Evolutionary conservation across 1,284 basidiomycete genomes (phyloP).

Genomic region (Psilocybe mexicana): DNA sequence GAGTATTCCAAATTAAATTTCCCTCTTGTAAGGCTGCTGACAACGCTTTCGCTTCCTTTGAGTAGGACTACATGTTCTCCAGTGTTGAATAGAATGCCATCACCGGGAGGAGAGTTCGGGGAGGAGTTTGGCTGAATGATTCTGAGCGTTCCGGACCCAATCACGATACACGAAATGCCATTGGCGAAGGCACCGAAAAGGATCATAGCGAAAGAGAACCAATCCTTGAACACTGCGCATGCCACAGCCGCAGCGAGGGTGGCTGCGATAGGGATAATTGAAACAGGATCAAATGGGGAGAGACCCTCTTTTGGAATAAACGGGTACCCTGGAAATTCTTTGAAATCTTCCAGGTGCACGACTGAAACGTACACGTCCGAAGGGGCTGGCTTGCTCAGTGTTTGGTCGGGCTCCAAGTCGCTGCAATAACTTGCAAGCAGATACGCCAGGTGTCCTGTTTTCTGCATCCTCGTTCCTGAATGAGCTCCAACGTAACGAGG

Average conservation of each 20-base stretch:
- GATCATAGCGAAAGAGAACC: slow-evolving; percentile 17
- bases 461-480: slow-evolving; percentile 15
- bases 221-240: slow-evolving; percentile 14
- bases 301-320: slow-evolving; percentile 7
- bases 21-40: slow-evolving; percentile 16
- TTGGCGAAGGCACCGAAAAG: slow-evolving; percentile 14
- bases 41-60: slow-evolving; percentile 15
- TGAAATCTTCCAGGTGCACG: slow-evolving; percentile 11
- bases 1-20: slow-evolving; percentile 12
- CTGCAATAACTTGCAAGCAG: slow-evolving; percentile 9
- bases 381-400: neutral
- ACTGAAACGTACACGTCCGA: slow-evolving; percentile 12
- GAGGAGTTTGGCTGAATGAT: slow-evolving; percentile 13
- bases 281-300: slow-evolving; percentile 8
- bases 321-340: slow-evolving; percentile 11
- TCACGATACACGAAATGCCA: slow-evolving; percentile 17
- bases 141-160: slow-evolving; percentile 15
- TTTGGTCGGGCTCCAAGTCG: neutral
- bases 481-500: slow-evolving; percentile 15
- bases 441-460: slow-evolving; percentile 16
- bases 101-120: slow-evolving; percentile 14
- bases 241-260: slow-evolving; percentile 12
- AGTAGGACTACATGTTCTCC: slow-evolving; percentile 11
- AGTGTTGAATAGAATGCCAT: slow-evolving; percentile 12
- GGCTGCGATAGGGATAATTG: slow-evolving; percentile 8